Conservation (phyloP, 2,329 filamentous ascomycete genomes). For the Ophidiomyces ophidiicola region DNA sequence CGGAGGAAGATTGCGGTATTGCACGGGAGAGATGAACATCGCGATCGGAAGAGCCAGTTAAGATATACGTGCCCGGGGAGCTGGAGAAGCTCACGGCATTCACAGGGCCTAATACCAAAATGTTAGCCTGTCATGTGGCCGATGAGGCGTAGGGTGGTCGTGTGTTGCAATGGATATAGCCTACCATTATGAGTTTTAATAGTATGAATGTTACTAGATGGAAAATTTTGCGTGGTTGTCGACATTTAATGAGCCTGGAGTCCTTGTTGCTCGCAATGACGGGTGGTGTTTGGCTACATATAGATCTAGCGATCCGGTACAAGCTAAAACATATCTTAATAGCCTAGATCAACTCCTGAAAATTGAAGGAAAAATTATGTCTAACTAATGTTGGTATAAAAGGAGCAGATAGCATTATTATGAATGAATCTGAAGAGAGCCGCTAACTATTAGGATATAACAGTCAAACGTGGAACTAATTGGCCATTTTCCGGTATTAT, state of each 20-base stretch:
- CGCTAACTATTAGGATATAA: constrained; percentile 15
- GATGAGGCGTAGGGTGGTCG: neutral
- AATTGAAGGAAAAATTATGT: neutral
- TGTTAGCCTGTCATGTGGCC: neutral
- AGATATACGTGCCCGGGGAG: constrained; percentile 60
- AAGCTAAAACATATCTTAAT: no score
- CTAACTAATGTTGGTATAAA: neutral
- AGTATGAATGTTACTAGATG: constrained; percentile 31
- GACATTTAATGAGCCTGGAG: constrained; percentile 18
- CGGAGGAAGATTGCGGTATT: constrained; percentile 30
- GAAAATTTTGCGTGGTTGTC: constrained; percentile 23
- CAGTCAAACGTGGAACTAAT: constrained; percentile 2
- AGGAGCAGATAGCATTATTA: constrained; percentile 10
- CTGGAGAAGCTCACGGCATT: constrained; percentile 63
- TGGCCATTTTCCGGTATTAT: neutral
- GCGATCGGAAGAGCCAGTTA: constrained; percentile 78
- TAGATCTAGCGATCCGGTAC: no score
- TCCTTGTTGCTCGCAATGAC: neutral
- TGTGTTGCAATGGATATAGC: neutral
- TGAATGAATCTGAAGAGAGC: constrained; percentile 12
- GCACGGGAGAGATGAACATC: constrained; percentile 73
- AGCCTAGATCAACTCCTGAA: neutral
- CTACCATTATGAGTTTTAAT: constrained; percentile 36
- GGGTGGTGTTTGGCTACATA: no score
- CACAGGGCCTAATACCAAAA: constrained; percentile 45